Evolutionary conservation across 352 stramenopile genomes (phyloP).

Genomic region (Globisporangium spiculum): DNA sequence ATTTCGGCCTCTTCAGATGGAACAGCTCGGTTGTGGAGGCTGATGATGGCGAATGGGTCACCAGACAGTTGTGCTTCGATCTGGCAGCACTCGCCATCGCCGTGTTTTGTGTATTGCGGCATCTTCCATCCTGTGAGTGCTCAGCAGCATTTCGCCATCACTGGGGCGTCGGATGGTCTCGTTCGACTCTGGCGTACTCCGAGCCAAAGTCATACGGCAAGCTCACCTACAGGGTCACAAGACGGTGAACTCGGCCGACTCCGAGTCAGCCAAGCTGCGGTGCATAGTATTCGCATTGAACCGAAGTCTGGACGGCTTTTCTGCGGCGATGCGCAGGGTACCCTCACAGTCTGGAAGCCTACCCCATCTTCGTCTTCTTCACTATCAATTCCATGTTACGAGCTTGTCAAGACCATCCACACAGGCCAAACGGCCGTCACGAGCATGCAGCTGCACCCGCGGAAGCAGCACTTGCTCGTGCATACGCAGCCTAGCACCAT

Average conservation of each 20-base stretch:
- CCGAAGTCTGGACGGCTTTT: slow-evolving; percentile 43
- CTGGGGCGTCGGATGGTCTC: slow-evolving; percentile 49
- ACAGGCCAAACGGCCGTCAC: slow-evolving; percentile 52
- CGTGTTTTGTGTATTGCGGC: slow-evolving; percentile 64
- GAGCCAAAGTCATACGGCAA: neutral
- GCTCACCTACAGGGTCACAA: neutral
- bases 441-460: slow-evolving; percentile 54
- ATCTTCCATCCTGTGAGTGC: slow-evolving; percentile 38
- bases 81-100: slow-evolving; percentile 55
- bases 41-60: slow-evolving; percentile 10
- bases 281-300: slow-evolving; percentile 58
- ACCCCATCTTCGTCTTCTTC: neutral
- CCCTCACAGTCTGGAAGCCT: slow-evolving; percentile 47
- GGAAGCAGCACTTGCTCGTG: slow-evolving; percentile 64
- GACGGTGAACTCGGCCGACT: slow-evolving; percentile 2
- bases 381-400: slow-evolving; percentile 16
- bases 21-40: slow-evolving; percentile 39
- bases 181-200: slow-evolving; percentile 41
- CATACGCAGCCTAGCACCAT: slow-evolving; percentile 58
- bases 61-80: slow-evolving; percentile 3
- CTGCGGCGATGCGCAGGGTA: slow-evolving; percentile 48
- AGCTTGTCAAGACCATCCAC: slow-evolving; percentile 49
- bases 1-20: slow-evolving; percentile 63
- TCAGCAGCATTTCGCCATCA: slow-evolving; percentile 33
- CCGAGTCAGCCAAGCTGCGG: slow-evolving; percentile 28